phyloP scores from a whole-genome alignment of 116 monocot genomes.

The Posidonia oceanica region DNA sequence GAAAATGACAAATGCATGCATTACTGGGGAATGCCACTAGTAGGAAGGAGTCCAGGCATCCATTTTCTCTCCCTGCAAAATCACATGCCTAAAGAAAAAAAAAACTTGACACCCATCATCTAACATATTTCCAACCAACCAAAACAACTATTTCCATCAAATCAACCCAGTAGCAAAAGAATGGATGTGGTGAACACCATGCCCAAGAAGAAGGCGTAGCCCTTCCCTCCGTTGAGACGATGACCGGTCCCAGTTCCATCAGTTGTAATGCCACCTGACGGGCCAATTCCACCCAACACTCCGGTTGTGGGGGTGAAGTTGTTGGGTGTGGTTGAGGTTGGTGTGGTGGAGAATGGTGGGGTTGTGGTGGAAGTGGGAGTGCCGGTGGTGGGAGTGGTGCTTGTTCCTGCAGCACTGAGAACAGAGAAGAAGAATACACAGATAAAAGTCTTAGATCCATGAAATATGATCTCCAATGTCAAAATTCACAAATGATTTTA shows the following conservation, averaged over 20 bases:
- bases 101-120: no score
- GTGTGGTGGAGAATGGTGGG: not conserved
- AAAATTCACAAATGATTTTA: not conserved
- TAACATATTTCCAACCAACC: no score
- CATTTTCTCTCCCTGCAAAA: not conserved
- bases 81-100: not conserved
- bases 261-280: not conserved
- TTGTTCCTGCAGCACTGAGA: slow-evolving; percentile 36
- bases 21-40: not conserved
- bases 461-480: no score
- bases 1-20: not conserved
- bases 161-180: not conserved
- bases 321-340: not conserved
- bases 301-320: not conserved
- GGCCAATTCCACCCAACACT: not conserved
- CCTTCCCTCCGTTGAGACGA: not conserved
- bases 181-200: not conserved
- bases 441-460: not conserved
- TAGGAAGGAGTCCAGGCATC: no score
- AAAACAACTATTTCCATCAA: no score
- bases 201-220: not conserved
- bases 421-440: not conserved
- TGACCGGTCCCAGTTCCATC: not conserved
- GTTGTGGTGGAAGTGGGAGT: not conserved
- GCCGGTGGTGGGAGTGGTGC: not conserved